phyloP scores from a whole-genome alignment of 2,329 filamentous ascomycete species.

The Graphilbum fragrans region DNA sequence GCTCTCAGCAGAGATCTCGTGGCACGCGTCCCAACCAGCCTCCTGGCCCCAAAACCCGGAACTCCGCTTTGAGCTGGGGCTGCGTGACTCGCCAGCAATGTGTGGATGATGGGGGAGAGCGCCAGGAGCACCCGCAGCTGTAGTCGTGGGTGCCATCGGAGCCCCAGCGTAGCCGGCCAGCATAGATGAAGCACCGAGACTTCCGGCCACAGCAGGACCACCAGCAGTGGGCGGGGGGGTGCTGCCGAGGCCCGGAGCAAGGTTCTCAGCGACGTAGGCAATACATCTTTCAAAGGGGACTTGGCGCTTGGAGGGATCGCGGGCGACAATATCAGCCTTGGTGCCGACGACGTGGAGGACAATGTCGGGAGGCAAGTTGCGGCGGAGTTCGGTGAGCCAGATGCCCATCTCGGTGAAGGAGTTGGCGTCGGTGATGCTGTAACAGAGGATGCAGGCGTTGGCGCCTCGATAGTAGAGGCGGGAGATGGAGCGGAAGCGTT shows the following conservation, averaged over 20 bases:
- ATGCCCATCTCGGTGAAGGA: conserved; percentile 88
- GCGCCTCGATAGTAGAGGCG: conserved; percentile 93
- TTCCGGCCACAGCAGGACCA: conserved; percentile 9
- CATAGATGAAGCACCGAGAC: neutral
- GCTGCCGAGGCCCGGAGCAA: conserved; percentile 57
- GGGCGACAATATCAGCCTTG: conserved; percentile 80
- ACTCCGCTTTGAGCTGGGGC: conserved; percentile 52
- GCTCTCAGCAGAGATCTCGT: conserved; percentile 89
- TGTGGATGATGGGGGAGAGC: too few species aligned
- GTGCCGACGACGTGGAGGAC: conserved; percentile 93
- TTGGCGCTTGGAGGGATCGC: conserved; percentile 65
- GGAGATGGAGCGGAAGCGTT: conserved; percentile 89
- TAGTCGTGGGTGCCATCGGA: neutral
- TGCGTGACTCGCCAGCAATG: conserved; percentile 34
- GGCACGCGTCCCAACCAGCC: conserved; percentile 91
- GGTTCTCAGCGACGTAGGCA: conserved; percentile 85
- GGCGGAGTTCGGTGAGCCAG: conserved; percentile 77
- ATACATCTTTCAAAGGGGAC: conserved; percentile 94
- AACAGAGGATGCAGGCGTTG: conserved; percentile 87
- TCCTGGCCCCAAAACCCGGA: conserved; percentile 85
- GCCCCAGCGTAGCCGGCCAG: neutral
- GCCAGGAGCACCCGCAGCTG: too few species aligned
- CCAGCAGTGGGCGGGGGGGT: conserved; percentile 54
- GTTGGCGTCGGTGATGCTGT: conserved; percentile 77
- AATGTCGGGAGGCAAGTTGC: conserved; percentile 64